Percentiles rank a stretch among this genome's conserved stretches.
Conservation (phyloP, 1,284 basidiomycete genomes). For the Schizopora paradoxa region DNA sequence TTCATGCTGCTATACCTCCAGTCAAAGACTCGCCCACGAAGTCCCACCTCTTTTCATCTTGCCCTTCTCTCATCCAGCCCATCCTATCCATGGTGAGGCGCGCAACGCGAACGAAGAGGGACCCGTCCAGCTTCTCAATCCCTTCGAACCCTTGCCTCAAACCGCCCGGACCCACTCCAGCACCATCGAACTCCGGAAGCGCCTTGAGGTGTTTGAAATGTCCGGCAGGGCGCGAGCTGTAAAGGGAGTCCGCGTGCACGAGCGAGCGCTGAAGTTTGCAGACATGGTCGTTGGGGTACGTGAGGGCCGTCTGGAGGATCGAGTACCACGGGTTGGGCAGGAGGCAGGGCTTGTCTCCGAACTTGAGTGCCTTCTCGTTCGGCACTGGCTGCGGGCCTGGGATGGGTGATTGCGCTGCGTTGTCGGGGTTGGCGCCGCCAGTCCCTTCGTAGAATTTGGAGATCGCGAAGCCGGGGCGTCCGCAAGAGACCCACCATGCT, state of each 20-base stretch:
- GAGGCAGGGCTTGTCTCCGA: constrained; percentile 18
- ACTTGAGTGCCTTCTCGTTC: background rate
- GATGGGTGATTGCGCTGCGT: constrained; percentile 22
- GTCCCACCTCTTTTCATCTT: constrained; percentile 19
- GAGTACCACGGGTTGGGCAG: background rate
- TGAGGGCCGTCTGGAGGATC: constrained; percentile 11
- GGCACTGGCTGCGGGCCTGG: constrained; percentile 29
- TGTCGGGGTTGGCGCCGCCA: constrained; percentile 18
- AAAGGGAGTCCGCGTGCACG: constrained; percentile 43
- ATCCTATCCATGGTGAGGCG: constrained; percentile 42
- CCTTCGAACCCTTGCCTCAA: constrained; percentile 39
- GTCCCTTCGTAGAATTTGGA: constrained; percentile 30
- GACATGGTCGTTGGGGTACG: constrained; percentile 52
- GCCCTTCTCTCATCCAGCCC: constrained; percentile 46
- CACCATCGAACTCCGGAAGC: constrained; percentile 49
- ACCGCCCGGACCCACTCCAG: too few relatives aligned
- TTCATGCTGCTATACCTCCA: background rate
- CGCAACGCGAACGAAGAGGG: constrained; percentile 51
- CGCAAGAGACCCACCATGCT: constrained; percentile 33
- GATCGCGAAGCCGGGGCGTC: constrained; percentile 32
- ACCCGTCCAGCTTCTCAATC: constrained; percentile 50
- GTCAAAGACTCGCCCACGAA: constrained; percentile 19
- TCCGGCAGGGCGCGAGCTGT: constrained; percentile 50
- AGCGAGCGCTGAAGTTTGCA: constrained; percentile 45
- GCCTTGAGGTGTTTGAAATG: constrained; percentile 57